A percentile compares a stretch with the other conserved stretches of the same genome.
Conservation (phyloP, 345 rosid genomes). For the Capsella bursapastoris region DNA sequence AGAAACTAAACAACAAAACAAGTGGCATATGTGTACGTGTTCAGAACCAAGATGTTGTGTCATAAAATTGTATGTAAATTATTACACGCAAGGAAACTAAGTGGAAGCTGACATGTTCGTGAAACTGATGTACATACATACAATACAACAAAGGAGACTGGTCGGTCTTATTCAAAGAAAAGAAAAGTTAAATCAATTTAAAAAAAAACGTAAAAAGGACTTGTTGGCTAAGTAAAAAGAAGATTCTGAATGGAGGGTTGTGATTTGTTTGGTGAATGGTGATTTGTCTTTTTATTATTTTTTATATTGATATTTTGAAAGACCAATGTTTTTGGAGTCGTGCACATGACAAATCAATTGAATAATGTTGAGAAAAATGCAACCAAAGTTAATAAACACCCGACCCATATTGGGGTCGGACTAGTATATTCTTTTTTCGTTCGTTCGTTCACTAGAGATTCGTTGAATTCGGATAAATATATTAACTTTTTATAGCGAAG, state of each 20-base stretch:
- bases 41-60: background rate
- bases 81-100: constrained; percentile 28
- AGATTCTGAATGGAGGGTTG: constrained; percentile 35
- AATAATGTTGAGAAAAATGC: background rate
- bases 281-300: background rate
- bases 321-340: background rate
- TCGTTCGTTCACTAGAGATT: background rate
- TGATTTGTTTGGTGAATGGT: constrained; percentile 22
- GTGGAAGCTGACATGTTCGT: constrained; percentile 35
- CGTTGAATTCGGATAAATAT: background rate
- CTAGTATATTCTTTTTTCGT: background rate
- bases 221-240: constrained; percentile 35
- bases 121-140: constrained; percentile 1
- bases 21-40: background rate
- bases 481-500: no score
- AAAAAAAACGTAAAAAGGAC: constrained; percentile 25
- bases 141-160: background rate
- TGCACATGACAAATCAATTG: constrained; percentile 8
- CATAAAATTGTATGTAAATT: constrained; percentile 8
- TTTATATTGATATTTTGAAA: constrained; percentile 7
- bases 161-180: constrained; percentile 34
- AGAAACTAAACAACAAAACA: background rate
- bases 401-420: background rate
- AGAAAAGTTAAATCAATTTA: background rate
- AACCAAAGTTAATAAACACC: background rate